Evolutionary conservation across 1,284 basidiomycete genomes (phyloP).

Genomic region (Ganoderma leucocontextum): DNA sequence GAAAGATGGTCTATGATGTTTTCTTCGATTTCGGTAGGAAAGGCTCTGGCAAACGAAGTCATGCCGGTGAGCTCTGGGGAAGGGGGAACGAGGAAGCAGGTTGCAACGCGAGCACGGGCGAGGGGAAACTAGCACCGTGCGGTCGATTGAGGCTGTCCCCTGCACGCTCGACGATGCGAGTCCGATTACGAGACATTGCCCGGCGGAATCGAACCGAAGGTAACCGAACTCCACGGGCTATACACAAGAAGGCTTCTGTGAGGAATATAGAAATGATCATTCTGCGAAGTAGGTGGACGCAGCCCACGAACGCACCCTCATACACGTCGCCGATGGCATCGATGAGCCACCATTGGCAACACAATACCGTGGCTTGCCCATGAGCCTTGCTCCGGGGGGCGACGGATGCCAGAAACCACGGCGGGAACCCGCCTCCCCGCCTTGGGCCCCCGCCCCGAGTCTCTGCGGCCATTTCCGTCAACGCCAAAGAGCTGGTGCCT

Average conservation of each 20-base stretch:
- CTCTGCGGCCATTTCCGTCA: too few relatives aligned
- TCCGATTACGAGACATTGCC: neutral
- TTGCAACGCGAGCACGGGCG: neutral
- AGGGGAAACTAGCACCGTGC: neutral
- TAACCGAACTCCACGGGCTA: neutral
- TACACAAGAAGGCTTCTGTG: neutral
- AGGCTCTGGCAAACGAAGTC: slow-evolving; percentile 8
- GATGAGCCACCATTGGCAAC: neutral
- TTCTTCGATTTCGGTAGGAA: slow-evolving; percentile 50
- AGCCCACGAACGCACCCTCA: neutral
- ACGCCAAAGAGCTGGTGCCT: too few relatives aligned
- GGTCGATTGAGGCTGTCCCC: neutral
- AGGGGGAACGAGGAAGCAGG: neutral
- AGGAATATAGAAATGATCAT: neutral
- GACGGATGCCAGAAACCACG: neutral
- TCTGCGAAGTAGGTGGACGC: neutral
- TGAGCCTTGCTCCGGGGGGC: neutral
- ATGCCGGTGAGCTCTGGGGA: neutral
- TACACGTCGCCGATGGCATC: neutral
- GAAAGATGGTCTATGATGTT: slow-evolving; percentile 48
- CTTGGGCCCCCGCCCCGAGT: too few relatives aligned
- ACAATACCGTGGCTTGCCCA: neutral
- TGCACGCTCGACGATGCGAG: neutral
- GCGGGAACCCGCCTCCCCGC: too few relatives aligned
- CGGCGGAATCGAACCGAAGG: neutral